Percentiles rank a stretch among this genome's conserved stretches.
phyloP scores from a whole-genome alignment of 2,329 filamentous ascomycete species.

The Fusarium sacchari region DNA sequence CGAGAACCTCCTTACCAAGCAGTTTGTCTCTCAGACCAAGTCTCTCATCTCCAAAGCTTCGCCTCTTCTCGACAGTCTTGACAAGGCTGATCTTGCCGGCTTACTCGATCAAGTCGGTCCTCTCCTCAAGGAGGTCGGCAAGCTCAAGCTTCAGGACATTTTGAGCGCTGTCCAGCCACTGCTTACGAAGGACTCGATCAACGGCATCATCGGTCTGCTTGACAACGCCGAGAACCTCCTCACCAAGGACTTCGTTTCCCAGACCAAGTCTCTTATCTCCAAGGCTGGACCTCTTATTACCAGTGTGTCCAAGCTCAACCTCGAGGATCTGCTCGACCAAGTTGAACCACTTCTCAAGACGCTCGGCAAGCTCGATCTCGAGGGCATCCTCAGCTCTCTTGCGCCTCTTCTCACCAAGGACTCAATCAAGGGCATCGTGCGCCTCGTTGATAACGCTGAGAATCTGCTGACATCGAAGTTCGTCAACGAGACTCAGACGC shows the following conservation, averaged over 20 bases:
- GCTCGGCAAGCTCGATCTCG: slow-evolving; percentile 46
- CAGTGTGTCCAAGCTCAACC: slow-evolving; percentile 47
- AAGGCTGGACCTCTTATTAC: slow-evolving; percentile 47
- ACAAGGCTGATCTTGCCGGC: slow-evolving; percentile 47
- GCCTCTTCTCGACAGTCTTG: slow-evolving; percentile 48
- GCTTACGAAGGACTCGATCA: slow-evolving; percentile 46
- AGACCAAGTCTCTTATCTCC: slow-evolving; percentile 42
- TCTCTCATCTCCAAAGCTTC: slow-evolving; percentile 41
- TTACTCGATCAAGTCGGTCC: slow-evolving; percentile 49
- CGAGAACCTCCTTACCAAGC: slow-evolving; percentile 41
- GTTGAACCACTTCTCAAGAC: slow-evolving; percentile 49
- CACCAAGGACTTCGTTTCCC: slow-evolving; percentile 41
- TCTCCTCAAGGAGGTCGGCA: slow-evolving; percentile 46
- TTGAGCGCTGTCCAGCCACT: slow-evolving; percentile 44
- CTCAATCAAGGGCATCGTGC: slow-evolving; percentile 46
- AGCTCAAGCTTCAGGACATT: slow-evolving; percentile 46
- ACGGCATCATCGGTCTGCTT: slow-evolving; percentile 49
- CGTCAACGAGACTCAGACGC: slow-evolving; percentile 42
- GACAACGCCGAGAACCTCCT: slow-evolving; percentile 47
- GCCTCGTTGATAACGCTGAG: slow-evolving; percentile 46
- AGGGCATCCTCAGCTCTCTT: slow-evolving; percentile 42
- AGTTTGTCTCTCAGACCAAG: slow-evolving; percentile 43
- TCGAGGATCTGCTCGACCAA: slow-evolving; percentile 47
- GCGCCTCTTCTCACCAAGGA: slow-evolving; percentile 43
- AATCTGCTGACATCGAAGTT: slow-evolving; percentile 43